Percentiles rank a stretch among this genome's conserved stretches.
phyloP scores from a whole-genome alignment of 73 alveolate genomes.

The Strombidium stylifer region DNA sequence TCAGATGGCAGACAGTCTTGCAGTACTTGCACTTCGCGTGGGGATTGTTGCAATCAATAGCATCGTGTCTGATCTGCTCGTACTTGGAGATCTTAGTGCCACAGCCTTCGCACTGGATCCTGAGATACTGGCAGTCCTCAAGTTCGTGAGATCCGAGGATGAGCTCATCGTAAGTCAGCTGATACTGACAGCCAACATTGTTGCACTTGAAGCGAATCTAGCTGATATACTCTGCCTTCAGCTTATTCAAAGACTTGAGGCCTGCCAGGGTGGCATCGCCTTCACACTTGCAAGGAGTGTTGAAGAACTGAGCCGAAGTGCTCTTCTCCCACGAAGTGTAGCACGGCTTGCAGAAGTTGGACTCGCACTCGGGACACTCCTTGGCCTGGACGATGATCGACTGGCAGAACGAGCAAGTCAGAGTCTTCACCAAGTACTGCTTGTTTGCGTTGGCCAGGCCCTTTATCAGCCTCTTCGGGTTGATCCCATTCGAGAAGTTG shows the following conservation, averaged over 20 bases:
- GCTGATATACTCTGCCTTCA: conserved; percentile 18
- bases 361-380: conserved; percentile 27
- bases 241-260: conserved; percentile 7
- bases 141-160: conserved; percentile 29
- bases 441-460: conserved; percentile 10
- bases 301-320: conserved; percentile 18
- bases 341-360: conserved; percentile 37
- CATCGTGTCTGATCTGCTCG: conserved; percentile 21
- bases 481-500: conserved; percentile 32
- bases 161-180: conserved; percentile 29
- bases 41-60: conserved; percentile 26
- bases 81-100: conserved; percentile 19
- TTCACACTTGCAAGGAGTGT: conserved; percentile 39
- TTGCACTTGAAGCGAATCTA: conserved; percentile 22
- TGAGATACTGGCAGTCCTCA: conserved; percentile 21
- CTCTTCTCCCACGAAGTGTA: conserved; percentile 25
- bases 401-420: conserved; percentile 15
- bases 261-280: neutral
- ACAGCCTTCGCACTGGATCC: conserved; percentile 38
- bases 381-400: conserved; percentile 23
- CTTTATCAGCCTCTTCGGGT: conserved; percentile 27
- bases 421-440: neutral
- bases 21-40: conserved; percentile 23
- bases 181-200: conserved; percentile 7
- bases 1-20: neutral